Conservation (phyloP, 345 rosid species). For the Hevea brasiliensis region DNA sequence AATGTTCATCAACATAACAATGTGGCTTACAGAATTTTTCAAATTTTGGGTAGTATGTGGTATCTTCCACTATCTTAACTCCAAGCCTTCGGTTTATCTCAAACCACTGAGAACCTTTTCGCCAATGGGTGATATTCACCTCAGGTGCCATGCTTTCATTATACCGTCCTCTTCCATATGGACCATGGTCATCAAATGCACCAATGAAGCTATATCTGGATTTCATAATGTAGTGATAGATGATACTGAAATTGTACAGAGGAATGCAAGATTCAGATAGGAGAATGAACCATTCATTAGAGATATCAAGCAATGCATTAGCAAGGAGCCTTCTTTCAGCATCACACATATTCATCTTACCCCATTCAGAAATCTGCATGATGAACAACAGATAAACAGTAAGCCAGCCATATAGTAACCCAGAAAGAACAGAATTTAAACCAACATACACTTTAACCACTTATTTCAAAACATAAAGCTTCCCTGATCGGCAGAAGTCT, state of each 20-base stretch:
- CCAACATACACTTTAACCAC: not conserved
- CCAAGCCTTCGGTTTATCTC: conserved; percentile 80
- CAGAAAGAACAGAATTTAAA: not conserved
- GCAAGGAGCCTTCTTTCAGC: conserved; percentile 92
- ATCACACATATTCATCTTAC: conserved; percentile 95
- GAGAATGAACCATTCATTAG: conserved; percentile 84
- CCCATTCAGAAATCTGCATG: conserved; percentile 85
- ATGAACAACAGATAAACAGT: conserved; percentile 8
- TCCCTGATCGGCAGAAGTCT: not conserved
- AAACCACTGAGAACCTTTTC: conserved; percentile 97
- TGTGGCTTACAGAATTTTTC: conserved; percentile 74
- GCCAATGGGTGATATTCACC: conserved; percentile 73
- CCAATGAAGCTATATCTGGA: conserved; percentile 79
- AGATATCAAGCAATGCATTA: conserved; percentile 83
- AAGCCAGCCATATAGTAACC: not conserved
- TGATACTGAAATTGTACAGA: conserved; percentile 65
- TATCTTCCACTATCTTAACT: conserved; percentile 62
- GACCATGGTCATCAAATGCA: conserved; percentile 88
- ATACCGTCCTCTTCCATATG: conserved; percentile 85
- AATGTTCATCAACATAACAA: conserved; percentile 94
- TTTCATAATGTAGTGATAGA: conserved; percentile 59
- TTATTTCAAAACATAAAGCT: not conserved
- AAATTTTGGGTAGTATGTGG: conserved; percentile 61
- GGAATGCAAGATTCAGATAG: conserved; percentile 97
- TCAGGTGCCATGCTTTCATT: conserved; percentile 70